phyloP scores from a whole-genome alignment of 2,329 filamentous ascomycete genomes.

The Aspergillus sp. region DNA sequence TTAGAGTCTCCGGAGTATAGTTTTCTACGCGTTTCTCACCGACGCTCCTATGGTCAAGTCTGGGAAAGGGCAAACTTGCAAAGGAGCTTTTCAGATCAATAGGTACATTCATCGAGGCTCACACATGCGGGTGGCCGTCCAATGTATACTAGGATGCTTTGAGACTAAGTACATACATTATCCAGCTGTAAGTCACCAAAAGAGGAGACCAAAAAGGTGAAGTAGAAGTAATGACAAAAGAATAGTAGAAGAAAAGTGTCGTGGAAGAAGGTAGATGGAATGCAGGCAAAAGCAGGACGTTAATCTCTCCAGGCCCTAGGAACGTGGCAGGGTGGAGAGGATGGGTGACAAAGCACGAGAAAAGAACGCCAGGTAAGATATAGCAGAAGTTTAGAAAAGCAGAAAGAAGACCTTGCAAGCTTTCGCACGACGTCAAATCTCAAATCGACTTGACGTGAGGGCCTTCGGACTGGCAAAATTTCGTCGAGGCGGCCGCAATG shows the following conservation, averaged over 20 bases:
- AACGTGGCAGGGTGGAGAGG: slow-evolving; percentile 44
- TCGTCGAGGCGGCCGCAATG: slow-evolving; percentile 7
- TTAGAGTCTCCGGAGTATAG: slow-evolving; percentile 13
- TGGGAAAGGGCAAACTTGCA: neutral
- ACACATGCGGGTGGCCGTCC: slow-evolving; percentile 17
- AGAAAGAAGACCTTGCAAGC: slow-evolving; percentile 30
- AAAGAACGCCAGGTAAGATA: slow-evolving; percentile 33
- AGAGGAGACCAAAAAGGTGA: slow-evolving; percentile 31
- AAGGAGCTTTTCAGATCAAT: slow-evolving; percentile 2
- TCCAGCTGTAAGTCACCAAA: slow-evolving; percentile 39
- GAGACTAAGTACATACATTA: slow-evolving; percentile 45
- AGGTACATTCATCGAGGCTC: slow-evolving; percentile 22
- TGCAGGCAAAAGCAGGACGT: slow-evolving; percentile 27
- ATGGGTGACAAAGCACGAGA: slow-evolving; percentile 34
- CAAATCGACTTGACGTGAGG: too few species aligned
- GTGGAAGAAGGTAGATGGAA: slow-evolving; percentile 23
- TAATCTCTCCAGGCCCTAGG: slow-evolving; percentile 44
- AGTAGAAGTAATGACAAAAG: slow-evolving; percentile 24
- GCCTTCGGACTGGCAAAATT: neutral
- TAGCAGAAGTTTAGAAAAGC: slow-evolving; percentile 18
- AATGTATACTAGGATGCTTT: slow-evolving; percentile 22
- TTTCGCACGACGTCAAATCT: slow-evolving; percentile 33
- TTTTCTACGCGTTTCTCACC: neutral
- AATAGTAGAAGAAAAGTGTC: slow-evolving; percentile 21
- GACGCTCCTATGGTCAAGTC: neutral